Evolutionary conservation across 164 flowering plant genomes (phyloP), one percentile per base, ranked within the genome.

Genomic region (Malania oleifera): DNA sequence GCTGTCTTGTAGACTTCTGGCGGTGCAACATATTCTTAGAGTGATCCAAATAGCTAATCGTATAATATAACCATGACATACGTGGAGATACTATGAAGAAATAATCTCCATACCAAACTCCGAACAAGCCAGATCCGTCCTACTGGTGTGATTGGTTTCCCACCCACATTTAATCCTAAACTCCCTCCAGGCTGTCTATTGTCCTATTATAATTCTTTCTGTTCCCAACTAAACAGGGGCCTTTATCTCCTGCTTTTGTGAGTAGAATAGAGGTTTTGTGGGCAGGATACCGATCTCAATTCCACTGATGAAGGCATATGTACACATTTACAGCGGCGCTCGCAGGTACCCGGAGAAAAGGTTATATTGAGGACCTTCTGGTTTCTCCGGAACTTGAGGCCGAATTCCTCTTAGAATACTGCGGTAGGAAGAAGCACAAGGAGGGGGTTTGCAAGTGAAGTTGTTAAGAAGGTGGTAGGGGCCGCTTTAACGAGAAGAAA

Each of bases 231-330:
- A 61, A n/a, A n/a, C n/a, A n/a, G 18, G 1, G 40, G 27, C 10
- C 19, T 3, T 15, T 43, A 18, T 23, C 53, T n/a, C n/a, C n/a
- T n/a, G 52, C n/a, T 20, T 44, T 49, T 61, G 44, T 8, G 54
- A 19, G 31, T 53, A 7, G 27, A 34, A n/a, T n/a, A n/a, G n/a
- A n/a, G n/a, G 28, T 2, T 37, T 18, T 14, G 48, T 27, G 1
- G 76, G 70, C 56, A 60, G 53, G 1, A 70, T 54, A 1, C 64
- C 49, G 23, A 72, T 19, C 57, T 72, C 69, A 22, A 72, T 64
- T 19, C 49, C 59, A 28, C 64, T 72, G 17, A 72, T 56, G 43
- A 72, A 72, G 6, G 61, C 75, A 34, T 54, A 67, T 0, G 45
- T n/a, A n/a, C n/a, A n/a, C 52, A 28, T 46, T 35, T 1, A 28